Percentiles rank a stretch among this genome's conserved stretches.
phyloP scores from a whole-genome alignment of 2,329 filamentous ascomycete species.

The Proliferodiscus dingleyae region DNA sequence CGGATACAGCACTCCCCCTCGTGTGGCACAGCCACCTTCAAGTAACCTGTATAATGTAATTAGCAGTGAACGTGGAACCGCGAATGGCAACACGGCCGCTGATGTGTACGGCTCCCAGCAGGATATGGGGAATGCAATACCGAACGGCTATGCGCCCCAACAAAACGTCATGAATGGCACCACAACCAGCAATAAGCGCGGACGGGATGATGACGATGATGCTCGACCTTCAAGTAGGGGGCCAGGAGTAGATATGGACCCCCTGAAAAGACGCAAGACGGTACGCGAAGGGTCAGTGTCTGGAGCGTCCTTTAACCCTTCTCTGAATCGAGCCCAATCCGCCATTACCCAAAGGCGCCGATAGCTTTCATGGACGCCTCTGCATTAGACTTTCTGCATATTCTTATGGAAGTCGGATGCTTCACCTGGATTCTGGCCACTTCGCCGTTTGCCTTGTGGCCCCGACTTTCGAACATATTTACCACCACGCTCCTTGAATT shows the following conservation, averaged over 20 bases:
- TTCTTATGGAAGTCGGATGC: slow-evolving; percentile 18
- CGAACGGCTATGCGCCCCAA: slow-evolving; percentile 60
- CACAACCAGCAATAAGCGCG: slow-evolving; percentile 36
- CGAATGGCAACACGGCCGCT: slow-evolving; percentile 59
- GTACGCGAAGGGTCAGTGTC: slow-evolving; percentile 57
- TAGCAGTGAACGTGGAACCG: slow-evolving; percentile 67
- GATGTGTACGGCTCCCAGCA: slow-evolving; percentile 68
- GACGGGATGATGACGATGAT: slow-evolving; percentile 41
- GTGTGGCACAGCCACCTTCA: slow-evolving; percentile 58
- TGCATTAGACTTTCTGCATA: slow-evolving; percentile 22
- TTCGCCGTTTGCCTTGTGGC: slow-evolving; percentile 18
- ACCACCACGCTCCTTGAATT: slow-evolving; percentile 27
- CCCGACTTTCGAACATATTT: slow-evolving; percentile 26
- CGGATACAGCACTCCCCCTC: slow-evolving; percentile 72
- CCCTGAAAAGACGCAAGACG: slow-evolving; percentile 75
- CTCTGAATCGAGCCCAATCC: slow-evolving; percentile 42
- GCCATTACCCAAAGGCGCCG: slow-evolving; percentile 37
- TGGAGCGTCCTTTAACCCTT: slow-evolving; percentile 45
- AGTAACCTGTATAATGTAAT: slow-evolving; percentile 88
- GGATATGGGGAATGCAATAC: slow-evolving; percentile 51
- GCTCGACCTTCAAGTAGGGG: slow-evolving; percentile 56
- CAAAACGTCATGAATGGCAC: slow-evolving; percentile 63
- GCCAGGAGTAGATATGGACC: slow-evolving; percentile 51
- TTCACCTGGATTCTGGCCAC: slow-evolving; percentile 9
- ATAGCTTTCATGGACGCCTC: slow-evolving; percentile 13